Base-by-base conservation (phyloP, 257 asterid genomes). In the Scutellaria galericulata region DNA sequence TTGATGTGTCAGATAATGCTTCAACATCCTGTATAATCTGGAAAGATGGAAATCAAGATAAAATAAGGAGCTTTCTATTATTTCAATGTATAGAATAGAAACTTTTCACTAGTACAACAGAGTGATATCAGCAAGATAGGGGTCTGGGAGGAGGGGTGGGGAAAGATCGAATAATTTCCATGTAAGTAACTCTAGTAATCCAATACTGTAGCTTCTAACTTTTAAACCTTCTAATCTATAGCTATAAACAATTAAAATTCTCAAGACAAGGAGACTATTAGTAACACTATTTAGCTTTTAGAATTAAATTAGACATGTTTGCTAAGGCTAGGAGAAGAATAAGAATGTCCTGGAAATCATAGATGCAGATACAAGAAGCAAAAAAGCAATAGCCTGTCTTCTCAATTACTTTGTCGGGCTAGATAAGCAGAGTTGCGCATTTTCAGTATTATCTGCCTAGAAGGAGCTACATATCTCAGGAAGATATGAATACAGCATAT, bases 1-100 rank as follows among this genome's bases (percentile, higher is more conserved):
- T 18, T 18, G 18, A 18, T 18, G 18, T 18, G 18, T 18, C 18
- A 18, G 18, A 18, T 18, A 18, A 18, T 18, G 18, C 18, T 18
- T 18, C 18, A 18, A 18, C 64, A 74, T 94, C 97, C 84, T 87
- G 89, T 81, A 88, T 59, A 74, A 88, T 85, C 99, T 94, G 90
- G 72, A 78, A 71, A 63, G 15, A 70, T 63, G 31, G 64, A 73
- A 67, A 71, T 76, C 54, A 70, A 75, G 61, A 84, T 61, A 27
- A 64, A 60, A 48, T 47, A 47, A 72, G 62, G 74, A 64, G 44
- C 67, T 66, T 44, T 56, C 63, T 39, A 57, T 70, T 56, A 54
- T 67, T 13, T 59, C 70, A 67, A 39, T 61, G n/a, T 24, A 58
- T 13, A 47, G 71, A 58, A 67, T 35, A 41, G 31, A 40, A 50